Evolutionary conservation across 2,329 filamentous ascomycete genomes (phyloP).

Genomic region (Cladophialophora bantiana): DNA sequence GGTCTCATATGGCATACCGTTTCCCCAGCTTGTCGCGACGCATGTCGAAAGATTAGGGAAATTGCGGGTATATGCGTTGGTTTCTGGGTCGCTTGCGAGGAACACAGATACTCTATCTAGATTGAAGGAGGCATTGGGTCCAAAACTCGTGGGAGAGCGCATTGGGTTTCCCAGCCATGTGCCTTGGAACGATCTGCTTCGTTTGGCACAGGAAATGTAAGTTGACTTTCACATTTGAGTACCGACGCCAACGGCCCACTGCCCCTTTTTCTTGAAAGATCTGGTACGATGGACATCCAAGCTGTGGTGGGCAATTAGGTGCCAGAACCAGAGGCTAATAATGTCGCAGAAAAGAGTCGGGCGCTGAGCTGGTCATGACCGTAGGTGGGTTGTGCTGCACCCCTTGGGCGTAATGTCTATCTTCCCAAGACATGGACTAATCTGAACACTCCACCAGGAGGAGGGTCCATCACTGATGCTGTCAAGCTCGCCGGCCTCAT

Average conservation of each 20-base stretch:
- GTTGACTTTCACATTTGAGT: background rate
- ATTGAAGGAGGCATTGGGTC: conserved; percentile 51
- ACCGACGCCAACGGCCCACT: no score
- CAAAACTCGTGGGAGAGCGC: conserved; percentile 53
- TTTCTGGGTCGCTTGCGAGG: conserved; percentile 56
- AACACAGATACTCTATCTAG: conserved; percentile 55
- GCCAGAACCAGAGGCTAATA: no score
- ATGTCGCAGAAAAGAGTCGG: background rate
- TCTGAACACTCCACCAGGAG: background rate
- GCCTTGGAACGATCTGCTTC: conserved; percentile 59
- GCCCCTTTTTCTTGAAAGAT: no score
- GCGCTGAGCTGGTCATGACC: background rate
- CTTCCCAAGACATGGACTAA: background rate
- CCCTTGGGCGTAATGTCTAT: background rate
- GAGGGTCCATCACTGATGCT: conserved; percentile 26
- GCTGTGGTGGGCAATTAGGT: no score
- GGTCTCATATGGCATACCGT: conserved; percentile 21
- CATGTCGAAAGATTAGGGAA: conserved; percentile 22
- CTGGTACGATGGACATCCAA: no score
- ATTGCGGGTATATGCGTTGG: conserved; percentile 47
- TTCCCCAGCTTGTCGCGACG: conserved; percentile 15
- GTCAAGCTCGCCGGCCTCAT: conserved; percentile 25
- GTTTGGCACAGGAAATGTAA: conserved; percentile 51
- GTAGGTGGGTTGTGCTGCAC: no score
- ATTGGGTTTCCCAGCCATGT: conserved; percentile 63